Evolutionary conservation across 164 flowering plant species (phyloP), one percentile per base, ranked within the genome.

Genomic region (Cinnamomum chago): DNA sequence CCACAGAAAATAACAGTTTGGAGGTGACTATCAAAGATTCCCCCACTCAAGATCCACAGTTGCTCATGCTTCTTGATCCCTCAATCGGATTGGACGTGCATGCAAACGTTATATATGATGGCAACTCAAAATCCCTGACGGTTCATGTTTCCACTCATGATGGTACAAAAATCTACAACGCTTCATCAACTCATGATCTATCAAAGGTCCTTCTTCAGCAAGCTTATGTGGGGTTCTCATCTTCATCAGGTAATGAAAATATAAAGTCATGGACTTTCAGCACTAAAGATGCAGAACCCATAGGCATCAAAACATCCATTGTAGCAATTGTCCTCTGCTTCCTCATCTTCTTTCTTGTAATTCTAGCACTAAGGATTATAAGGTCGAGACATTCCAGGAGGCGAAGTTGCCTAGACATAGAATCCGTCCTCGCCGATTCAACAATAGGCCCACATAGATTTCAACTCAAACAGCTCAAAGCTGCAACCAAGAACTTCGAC

Each of bases 201-300:
- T 70, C 84, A 12, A 10, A 35, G 2, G 35, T 78, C 76, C 90
- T 86, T 28, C 87, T 88, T 3, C 71, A 80, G 69, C 58, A 55
- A 17, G 86, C 84, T 62, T 85, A 22, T 22, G 83, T 86, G 1
- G 91, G 91, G 27, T 87, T 88, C 58, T 78, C 90, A 1, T 88
- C 81, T 60, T 90, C 88, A 4, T 87, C 90, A 2, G 80, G 90
- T 40, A 23, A 50, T 12, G 84, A 85, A 76, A 82, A 86, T 72
- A 74, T 88, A 0, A 77, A 12, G 71, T 68, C 84, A 51, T 88
- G 93, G 91, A 50, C 70, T 22, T 86, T 68, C 70, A 76, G 76
- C 18, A 76, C 82, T 11, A 25, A 79, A 1, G 51, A 83, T 64
- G 75, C 84, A 6, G 68, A 13, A 28, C 4, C 18, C 23, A 18